phyloP scores from a whole-genome alignment of 108 stramenopile genomes.

The Cyclostephanos tholiformis region DNA sequence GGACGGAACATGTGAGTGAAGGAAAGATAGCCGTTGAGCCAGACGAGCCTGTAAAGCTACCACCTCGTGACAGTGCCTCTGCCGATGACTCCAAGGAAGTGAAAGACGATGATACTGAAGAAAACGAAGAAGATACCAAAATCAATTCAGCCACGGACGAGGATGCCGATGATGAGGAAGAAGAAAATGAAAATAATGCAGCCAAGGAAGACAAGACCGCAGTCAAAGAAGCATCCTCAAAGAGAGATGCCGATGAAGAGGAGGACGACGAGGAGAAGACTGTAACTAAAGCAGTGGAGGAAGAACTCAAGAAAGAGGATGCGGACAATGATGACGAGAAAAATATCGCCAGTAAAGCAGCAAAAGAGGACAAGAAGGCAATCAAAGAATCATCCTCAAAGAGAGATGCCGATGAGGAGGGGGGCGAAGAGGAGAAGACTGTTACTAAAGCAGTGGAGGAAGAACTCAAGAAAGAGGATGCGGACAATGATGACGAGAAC shows the following conservation, averaged over 20 bases:
- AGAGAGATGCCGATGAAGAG: neutral
- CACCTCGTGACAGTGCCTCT: neutral
- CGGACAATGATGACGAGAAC: too few relatives aligned
- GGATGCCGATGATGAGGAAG: conserved; percentile 11
- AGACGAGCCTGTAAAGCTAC: neutral
- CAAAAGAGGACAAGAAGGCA: neutral
- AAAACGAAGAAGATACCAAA: neutral
- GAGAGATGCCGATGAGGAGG: too few relatives aligned
- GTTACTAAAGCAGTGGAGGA: too few relatives aligned
- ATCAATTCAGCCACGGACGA: neutral
- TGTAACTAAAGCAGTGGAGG: neutral
- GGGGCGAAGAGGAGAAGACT: too few relatives aligned
- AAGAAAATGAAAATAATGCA: neutral
- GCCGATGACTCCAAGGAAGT: neutral
- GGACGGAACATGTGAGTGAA: conserved; percentile 38
- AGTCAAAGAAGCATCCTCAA: neutral
- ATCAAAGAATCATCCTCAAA: neutral
- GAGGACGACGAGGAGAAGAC: neutral
- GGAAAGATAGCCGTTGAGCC: conserved; percentile 23
- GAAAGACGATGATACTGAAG: neutral
- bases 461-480: too few relatives aligned
- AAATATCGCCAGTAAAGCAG: neutral
- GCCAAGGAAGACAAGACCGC: neutral
- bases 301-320: neutral
- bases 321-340: neutral